Percentiles rank a stretch among this genome's conserved stretches.
Evolutionary conservation across 495 filamentous ascomycete species (phyloP).

Genomic region (Penicillium flavigenum): DNA sequence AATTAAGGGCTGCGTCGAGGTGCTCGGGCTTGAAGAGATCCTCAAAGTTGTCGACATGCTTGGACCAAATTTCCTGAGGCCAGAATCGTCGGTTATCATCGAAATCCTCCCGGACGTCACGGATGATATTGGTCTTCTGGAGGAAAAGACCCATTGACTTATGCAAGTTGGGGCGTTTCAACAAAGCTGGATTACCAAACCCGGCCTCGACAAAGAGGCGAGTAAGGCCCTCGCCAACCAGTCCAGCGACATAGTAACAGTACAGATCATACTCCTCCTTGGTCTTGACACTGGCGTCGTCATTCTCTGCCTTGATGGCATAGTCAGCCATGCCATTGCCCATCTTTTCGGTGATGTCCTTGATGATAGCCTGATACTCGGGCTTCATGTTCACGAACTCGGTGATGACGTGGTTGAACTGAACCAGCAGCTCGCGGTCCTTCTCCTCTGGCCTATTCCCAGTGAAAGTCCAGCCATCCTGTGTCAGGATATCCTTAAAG

Average conservation of each 20-base stretch:
- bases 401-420: conserved; percentile 81
- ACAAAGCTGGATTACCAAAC: conserved; percentile 81
- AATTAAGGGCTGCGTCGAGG: conserved; percentile 76
- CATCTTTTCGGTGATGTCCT: conserved; percentile 94
- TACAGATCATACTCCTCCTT: conserved; percentile 89
- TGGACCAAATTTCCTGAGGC: conserved; percentile 94
- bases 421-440: conserved; percentile 84
- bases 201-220: conserved; percentile 85
- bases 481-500: conserved; percentile 73
- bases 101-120: conserved; percentile 87
- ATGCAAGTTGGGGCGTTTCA: conserved; percentile 74
- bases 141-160: conserved; percentile 97
- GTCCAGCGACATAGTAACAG: conserved; percentile 95
- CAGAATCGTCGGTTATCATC: conserved; percentile 87
- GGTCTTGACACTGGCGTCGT: conserved; percentile 75
- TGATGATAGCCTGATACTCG: conserved; percentile 80
- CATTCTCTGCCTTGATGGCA: conserved; percentile 74
- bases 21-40: conserved; percentile 85
- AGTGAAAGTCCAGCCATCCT: conserved; percentile 86
- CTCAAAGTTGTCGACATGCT: conserved; percentile 84
- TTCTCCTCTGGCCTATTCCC: conserved; percentile 90
- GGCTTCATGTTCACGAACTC: conserved; percentile 91
- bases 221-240: conserved; percentile 92
- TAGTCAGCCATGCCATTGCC: conserved; percentile 99
- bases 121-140: conserved; percentile 98